Percentiles rank a stretch among this genome's conserved stretches.
These are phyloP conservation scores for Argentina anserina DNA, from an alignment of 306 rosid species.

Conservation along the genomic window DNA sequence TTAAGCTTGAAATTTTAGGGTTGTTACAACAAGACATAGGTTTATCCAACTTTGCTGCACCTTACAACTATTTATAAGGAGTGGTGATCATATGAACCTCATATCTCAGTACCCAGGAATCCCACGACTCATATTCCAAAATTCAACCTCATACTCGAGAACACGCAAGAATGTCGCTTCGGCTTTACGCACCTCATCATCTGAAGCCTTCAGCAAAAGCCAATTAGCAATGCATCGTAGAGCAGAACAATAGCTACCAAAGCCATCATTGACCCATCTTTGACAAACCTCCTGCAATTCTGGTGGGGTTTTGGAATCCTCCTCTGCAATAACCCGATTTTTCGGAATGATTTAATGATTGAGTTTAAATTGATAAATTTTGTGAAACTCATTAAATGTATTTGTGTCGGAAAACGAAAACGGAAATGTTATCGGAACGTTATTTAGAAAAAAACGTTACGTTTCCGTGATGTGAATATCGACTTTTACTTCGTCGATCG, in stretches of 20 bases:
- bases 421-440: too few relatives aligned
- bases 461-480: too few relatives aligned
- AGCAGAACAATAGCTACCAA: constrained; percentile 57
- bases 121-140: constrained; percentile 73
- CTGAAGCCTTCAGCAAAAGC: constrained; percentile 43
- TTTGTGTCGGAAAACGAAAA: too few relatives aligned
- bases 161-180: constrained; percentile 48
- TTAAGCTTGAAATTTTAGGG: too few relatives aligned
- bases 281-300: constrained; percentile 62
- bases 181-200: constrained; percentile 41
- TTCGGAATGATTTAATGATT: too few relatives aligned
- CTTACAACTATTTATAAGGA: background rate
- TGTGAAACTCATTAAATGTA: too few relatives aligned
- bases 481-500: too few relatives aligned
- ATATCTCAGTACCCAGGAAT: constrained; percentile 18
- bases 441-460: too few relatives aligned
- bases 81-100: background rate
- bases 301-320: constrained; percentile 55
- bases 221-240: constrained; percentile 45
- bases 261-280: constrained; percentile 81
- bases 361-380: too few relatives aligned
- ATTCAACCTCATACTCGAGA: constrained; percentile 65
- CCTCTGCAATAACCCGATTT: too few relatives aligned
- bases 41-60: background rate
- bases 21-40: too few relatives aligned